Percentiles rank a stretch among this genome's conserved stretches.
phyloP scores from a whole-genome alignment of 2,329 filamentous ascomycete genomes.

The Diaporthe ilicicola region DNA sequence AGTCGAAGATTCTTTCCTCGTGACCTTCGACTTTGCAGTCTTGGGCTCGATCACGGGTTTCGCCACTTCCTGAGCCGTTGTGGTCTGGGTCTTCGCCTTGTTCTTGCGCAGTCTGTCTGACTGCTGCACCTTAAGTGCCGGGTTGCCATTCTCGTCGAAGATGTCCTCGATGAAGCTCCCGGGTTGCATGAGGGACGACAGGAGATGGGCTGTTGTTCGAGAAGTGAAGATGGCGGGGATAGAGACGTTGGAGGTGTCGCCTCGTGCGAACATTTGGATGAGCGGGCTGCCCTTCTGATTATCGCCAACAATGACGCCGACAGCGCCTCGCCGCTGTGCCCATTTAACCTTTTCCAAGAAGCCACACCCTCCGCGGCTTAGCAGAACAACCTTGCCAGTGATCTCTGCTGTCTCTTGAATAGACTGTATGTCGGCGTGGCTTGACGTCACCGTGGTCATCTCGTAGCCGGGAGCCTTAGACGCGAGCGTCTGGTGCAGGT shows the following conservation, averaged over 20 bases:
- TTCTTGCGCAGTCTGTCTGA: conserved; percentile 49
- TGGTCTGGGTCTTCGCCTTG: conserved; percentile 44
- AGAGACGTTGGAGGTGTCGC: conserved; percentile 92
- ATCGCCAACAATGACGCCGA: conserved; percentile 93
- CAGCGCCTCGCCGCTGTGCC: conserved; percentile 89
- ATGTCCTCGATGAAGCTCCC: conserved; percentile 70
- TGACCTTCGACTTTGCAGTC: conserved; percentile 14
- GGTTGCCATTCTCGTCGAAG: conserved; percentile 67
- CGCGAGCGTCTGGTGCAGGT: conserved; percentile 69
- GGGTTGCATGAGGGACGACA: conserved; percentile 85
- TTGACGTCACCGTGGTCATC: conserved; percentile 45
- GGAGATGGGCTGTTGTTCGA: conserved; percentile 89
- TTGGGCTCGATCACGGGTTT: conserved; percentile 32
- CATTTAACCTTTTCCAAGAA: conserved; percentile 98
- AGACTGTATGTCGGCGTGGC: conserved; percentile 91
- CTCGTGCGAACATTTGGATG: conserved; percentile 98
- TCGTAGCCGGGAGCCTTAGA: conserved; percentile 46
- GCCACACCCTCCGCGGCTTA: conserved; percentile 93
- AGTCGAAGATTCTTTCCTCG: conserved; percentile 21
- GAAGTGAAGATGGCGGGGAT: conserved; percentile 97
- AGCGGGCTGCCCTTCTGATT: conserved; percentile 87
- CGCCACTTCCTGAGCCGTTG: conserved; percentile 37
- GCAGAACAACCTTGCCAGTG: conserved; percentile 86
- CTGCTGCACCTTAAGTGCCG: conserved; percentile 62
- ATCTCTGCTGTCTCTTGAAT: conserved; percentile 94